A percentile compares a stretch with the other conserved stretches of the same genome.
Evolutionary conservation across 768 basidiomycete genomes (phyloP).

Genomic region (Exidia glandulosa): DNA sequence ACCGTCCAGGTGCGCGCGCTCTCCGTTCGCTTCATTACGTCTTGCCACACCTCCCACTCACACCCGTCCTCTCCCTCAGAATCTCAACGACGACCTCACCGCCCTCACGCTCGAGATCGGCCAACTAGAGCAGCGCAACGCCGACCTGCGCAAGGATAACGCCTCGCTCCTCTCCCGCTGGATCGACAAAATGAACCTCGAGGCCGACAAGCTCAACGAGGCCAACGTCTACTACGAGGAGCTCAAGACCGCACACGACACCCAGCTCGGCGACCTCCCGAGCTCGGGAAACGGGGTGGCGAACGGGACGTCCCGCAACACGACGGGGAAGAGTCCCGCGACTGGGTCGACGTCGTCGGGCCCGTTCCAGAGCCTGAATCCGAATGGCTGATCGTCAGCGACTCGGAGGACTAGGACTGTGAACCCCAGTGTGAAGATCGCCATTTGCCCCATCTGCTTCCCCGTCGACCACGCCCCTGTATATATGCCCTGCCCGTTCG

Average conservation of each 20-base stretch:
- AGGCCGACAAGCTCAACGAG: conserved; percentile 92
- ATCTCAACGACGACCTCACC: conserved; percentile 89
- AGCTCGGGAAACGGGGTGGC: conserved; percentile 63
- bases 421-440: background rate
- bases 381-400: conserved; percentile 80
- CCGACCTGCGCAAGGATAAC: conserved; percentile 83
- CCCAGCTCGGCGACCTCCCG: conserved; percentile 28
- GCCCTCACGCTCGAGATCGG: conserved; percentile 85
- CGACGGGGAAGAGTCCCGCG: conserved; percentile 7
- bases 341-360: conserved; percentile 61
- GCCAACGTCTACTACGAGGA: conserved; percentile 84
- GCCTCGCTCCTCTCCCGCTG: conserved; percentile 91
- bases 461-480: background rate
- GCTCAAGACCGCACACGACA: conserved; percentile 64
- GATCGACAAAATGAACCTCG: conserved; percentile 88
- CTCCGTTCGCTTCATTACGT: background rate
- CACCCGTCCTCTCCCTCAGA: conserved; percentile 33
- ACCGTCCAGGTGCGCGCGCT: conserved; percentile 61
- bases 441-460: background rate
- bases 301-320: conserved; percentile 27
- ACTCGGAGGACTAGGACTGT: conserved; percentile 10
- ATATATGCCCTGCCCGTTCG: background rate
- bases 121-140: conserved; percentile 80
- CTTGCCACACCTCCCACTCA: background rate
- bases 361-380: conserved; percentile 58